Conservation (phyloP, 305 asterid genomes). For the Stenogyne calaminthoides region DNA sequence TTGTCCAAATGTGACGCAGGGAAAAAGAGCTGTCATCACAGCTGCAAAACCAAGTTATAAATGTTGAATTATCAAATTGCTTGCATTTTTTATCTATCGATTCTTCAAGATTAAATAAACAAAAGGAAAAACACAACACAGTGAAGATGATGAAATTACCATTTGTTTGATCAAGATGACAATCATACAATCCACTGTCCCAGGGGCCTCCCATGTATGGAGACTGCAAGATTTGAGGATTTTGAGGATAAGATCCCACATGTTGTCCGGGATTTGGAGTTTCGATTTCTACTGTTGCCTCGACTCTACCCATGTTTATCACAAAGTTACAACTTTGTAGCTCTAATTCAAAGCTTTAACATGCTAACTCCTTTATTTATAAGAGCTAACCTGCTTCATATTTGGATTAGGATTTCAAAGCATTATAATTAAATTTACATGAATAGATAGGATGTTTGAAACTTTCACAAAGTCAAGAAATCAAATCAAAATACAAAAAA, state of each 20-base stretch:
- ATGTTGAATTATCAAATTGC: neutral
- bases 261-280: conserved; percentile 17
- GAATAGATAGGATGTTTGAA: neutral
- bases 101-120: neutral
- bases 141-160: conserved; percentile 19
- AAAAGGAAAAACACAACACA: neutral
- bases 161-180: conserved; percentile 33
- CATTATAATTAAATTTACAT: neutral
- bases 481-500: neutral
- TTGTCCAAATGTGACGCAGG: conserved; percentile 35
- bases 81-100: neutral
- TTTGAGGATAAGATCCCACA: conserved; percentile 14
- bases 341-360: neutral
- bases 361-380: neutral
- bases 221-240: conserved; percentile 6
- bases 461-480: conserved; percentile 7
- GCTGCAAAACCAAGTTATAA: conserved; percentile 29
- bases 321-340: neutral
- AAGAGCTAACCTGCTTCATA: neutral
- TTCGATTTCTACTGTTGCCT: neutral
- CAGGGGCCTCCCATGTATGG: conserved; percentile 25
- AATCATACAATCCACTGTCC: conserved; percentile 28
- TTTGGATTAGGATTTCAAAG: neutral
- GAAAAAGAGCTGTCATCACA: conserved; percentile 32
- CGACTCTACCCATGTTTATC: conserved; percentile 27